Percentiles rank a stretch among this genome's conserved stretches.
phyloP scores from a whole-genome alignment of 2,329 filamentous ascomycete species.

The Talaromyces sp. region DNA sequence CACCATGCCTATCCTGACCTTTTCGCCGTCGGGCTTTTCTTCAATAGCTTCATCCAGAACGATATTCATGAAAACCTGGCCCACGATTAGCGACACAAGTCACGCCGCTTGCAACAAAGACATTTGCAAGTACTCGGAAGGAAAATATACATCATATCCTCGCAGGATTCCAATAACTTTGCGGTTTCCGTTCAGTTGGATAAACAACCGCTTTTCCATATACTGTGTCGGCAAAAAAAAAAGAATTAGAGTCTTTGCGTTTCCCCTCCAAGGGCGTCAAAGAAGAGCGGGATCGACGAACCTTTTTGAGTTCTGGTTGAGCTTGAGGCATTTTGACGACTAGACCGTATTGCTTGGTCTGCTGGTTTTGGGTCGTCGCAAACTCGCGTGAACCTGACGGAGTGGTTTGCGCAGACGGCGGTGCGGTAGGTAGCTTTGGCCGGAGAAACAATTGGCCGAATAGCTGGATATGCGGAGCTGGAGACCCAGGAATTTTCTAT shows the following conservation, averaged over 20 bases:
- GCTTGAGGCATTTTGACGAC: constrained; percentile 82
- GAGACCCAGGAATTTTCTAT: neutral
- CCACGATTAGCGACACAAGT: neutral
- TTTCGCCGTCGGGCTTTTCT: constrained; percentile 87
- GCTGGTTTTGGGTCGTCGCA: constrained; percentile 15
- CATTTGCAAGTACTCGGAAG: too few relatives aligned
- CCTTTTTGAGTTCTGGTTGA: constrained; percentile 98
- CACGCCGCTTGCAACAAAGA: neutral
- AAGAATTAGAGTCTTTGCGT: constrained; percentile 13
- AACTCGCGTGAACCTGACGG: neutral
- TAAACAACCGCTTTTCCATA: constrained; percentile 97
- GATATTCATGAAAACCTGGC: constrained; percentile 93
- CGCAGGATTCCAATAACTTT: constrained; percentile 93
- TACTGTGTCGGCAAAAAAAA: constrained; percentile 56
- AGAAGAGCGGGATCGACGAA: constrained; percentile 36
- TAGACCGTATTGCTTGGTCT: constrained; percentile 13
- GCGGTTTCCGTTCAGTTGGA: constrained; percentile 94
- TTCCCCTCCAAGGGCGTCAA: constrained; percentile 9
- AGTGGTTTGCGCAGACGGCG: neutral
- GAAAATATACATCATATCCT: constrained; percentile 78
- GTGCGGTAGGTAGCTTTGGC: constrained; percentile 18
- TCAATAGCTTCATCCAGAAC: constrained; percentile 96
- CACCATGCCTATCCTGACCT: constrained; percentile 85
- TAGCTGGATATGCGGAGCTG: constrained; percentile 18
- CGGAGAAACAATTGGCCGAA: constrained; percentile 33